phyloP scores from a whole-genome alignment of 345 rosid genomes.

The Corchorus capsularis region DNA sequence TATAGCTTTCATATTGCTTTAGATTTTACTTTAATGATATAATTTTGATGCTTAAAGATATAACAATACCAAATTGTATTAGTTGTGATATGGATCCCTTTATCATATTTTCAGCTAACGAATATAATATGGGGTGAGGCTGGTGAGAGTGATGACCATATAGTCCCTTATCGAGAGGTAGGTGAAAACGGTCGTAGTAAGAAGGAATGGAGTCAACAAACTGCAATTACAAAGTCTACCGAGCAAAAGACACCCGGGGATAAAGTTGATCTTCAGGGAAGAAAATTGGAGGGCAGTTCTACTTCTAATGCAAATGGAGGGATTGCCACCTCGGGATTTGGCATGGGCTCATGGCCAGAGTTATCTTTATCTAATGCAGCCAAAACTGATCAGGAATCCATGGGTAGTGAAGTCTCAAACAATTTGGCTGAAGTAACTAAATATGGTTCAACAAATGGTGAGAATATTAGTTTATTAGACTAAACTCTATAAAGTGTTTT shows the following conservation, averaged over 20 bases:
- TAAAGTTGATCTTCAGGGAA: slow-evolving; percentile 41
- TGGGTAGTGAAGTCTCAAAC: slow-evolving; percentile 50
- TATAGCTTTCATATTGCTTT: neutral
- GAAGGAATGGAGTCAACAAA: slow-evolving; percentile 54
- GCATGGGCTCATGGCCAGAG: slow-evolving; percentile 58
- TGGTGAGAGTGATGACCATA: slow-evolving; percentile 67
- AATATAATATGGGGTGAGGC: slow-evolving; percentile 91
- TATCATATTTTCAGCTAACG: slow-evolving; percentile 58
- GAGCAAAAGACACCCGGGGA: slow-evolving; percentile 44
- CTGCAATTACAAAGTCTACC: slow-evolving; percentile 36
- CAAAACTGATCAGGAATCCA: slow-evolving; percentile 48
- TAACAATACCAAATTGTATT: slow-evolving; percentile 9
- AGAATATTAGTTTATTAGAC: slow-evolving; percentile 29
- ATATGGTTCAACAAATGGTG: slow-evolving; percentile 50
- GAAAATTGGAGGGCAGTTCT: slow-evolving; percentile 49
- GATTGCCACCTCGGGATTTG: slow-evolving; percentile 45
- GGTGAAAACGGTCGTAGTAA: slow-evolving; percentile 47
- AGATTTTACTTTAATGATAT: neutral
- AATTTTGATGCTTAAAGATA: neutral
- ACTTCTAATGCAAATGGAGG: slow-evolving; percentile 41
- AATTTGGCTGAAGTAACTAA: slow-evolving; percentile 45
- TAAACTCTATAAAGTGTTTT: slow-evolving; percentile 23
- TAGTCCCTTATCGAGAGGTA: slow-evolving; percentile 66
- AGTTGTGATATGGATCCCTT: slow-evolving; percentile 23
- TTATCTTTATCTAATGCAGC: slow-evolving; percentile 45